Base-by-base conservation (phyloP, 495 filamentous ascomycete species). In the Neurospora sp. region DNA sequence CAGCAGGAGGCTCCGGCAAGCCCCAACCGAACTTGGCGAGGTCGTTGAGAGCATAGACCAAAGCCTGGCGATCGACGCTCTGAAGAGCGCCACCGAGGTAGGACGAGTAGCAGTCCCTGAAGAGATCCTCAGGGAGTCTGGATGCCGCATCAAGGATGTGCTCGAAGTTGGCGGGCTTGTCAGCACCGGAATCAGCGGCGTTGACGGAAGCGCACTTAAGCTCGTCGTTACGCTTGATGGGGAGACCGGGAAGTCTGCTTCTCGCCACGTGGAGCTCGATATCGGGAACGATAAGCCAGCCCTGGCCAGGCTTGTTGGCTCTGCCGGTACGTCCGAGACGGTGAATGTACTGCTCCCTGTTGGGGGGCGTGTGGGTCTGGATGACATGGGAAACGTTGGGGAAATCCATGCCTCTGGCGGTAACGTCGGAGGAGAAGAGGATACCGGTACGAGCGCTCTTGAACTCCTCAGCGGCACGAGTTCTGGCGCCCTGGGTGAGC, bases 381-480 rank as follows among this genome's bases (percentile, higher is more conserved):
- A 98, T 89, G 74, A 98, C 94, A 74, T 97, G 89, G 61, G 94
- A 91, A 70, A 98, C 95, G 75, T 94, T 90, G 70, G 95, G 94
- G 84, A 98, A 98, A 80, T 98, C 95, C 93, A 98, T 95, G 76
- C 96, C 96, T 78, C 96, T 90, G 16, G 96, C 93, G 1, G 95
- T 96, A 37, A 99, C 95, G 81, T 99, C 96, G 5, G 94, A 94
- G 1, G 94, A 94, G 80, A 98, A 88, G 37, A 99, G 87, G 70
- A 99, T 91, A 39, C 84, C 94, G 37, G 87, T 86, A 17, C 82
- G 71, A 10, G 88, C 82, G 5, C 72, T 76, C 27, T 90, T 88
- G 88, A 99, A 99, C n/a, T 40, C 71, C 0, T 93, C 86, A 0
- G 96, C 87, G n/a, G 86, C 87, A 9, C 76, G 75, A 1, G 93